Evolutionary conservation across 2,329 filamentous ascomycete species (phyloP), one percentile per base, ranked within the genome.

Genomic region (Trichoderma arundinaceum): DNA sequence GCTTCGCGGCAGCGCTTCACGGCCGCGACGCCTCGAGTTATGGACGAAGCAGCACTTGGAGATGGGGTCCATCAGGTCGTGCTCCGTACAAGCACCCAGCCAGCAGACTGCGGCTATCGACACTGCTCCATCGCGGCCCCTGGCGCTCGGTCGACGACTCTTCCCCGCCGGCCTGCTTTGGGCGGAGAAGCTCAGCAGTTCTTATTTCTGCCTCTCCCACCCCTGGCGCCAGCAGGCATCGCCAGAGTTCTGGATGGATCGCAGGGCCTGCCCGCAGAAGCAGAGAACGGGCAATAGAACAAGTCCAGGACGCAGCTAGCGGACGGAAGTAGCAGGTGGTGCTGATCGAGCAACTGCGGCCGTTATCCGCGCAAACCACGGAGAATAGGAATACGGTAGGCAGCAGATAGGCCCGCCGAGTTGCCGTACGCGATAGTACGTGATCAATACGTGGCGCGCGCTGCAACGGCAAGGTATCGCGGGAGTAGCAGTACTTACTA

Each of bases 201-300:
- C 44, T 51, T 49, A 41, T 33, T 51, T 51, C 28, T 49, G 33
- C n/a, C 17, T 39, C n/a, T 39, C 32, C 22, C 43, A n/a, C 48
- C 57, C 57, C 56, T 59, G 57, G 43, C 43, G 43, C 43, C 33
- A 48, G 43, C 57, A 59, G 28, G 41, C 57, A 60, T 48, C 35
- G 44, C 43, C 5, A 38, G n/a, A 49, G 44, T 49, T 28, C 57
- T 38, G 33, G 38, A 19, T 8, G 53, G 15, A 32, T 44, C 57
- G 19, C 13, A 19, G 51, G 43, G 17, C 17, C 17, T 28, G 22
- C 57, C 51, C 38, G 46, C 13, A 33, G 48, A 33, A 17, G 28
- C 49, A 54, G 15, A 56, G 41, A 56, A 63, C 28, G 39, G 60
- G 46, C 15, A 38, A 61, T 32, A n/a, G 59, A 22, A 56, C 13